Evolutionary conservation across 129 eudicot genomes (phyloP), one percentile per base, ranked within the genome.

Genomic region (Helichrysum umbraculigerum): DNA sequence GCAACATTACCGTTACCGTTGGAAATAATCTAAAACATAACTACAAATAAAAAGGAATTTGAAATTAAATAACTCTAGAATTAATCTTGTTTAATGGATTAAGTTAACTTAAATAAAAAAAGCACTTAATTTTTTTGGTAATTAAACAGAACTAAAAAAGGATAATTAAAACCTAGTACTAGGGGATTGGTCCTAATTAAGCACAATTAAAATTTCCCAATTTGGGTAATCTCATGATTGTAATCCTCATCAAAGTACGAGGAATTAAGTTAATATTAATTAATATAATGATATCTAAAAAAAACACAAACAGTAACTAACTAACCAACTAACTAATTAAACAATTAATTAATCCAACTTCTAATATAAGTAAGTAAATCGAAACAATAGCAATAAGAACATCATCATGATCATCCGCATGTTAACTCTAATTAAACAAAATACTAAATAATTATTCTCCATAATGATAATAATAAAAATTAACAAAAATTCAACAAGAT

Each of bases 401-500:
- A 30, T 7, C 62, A 6, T 57, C 62, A n/a, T 12, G n/a, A 56
- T 56, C 25, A 57, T 54, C 70, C 41, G 39, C 78, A 74, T 21
- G 69, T 74, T 74, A 61, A 20, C 41, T 51, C 71, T 78, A 60
- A 25, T 25, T 25, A 0, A 60, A 60, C 71, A n/a, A 42, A 65
- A 57, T 70, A 78, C 66, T 35, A 15, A 68, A 44, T 22, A 25
- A 62, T 69, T 5, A 73, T 58, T 61, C 60, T 73, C 68, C 68
- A 58, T 64, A 32, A 64, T 32, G 32, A 4, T 14, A 15, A 33
- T 32, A 64, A 33, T 64, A 32, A 64, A 12, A 63, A 74, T 75
- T 1, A 67, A 15, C 30, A 37, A 66, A 32, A 76, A 52, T 15
- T 90, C 71, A 90, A 77, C 86, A 83, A 52, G 93, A 91, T 57